Evolutionary conservation across 306 rosid genomes (phyloP), one percentile per base, ranked within the genome.

Genomic region (Begonia loranthoides): DNA sequence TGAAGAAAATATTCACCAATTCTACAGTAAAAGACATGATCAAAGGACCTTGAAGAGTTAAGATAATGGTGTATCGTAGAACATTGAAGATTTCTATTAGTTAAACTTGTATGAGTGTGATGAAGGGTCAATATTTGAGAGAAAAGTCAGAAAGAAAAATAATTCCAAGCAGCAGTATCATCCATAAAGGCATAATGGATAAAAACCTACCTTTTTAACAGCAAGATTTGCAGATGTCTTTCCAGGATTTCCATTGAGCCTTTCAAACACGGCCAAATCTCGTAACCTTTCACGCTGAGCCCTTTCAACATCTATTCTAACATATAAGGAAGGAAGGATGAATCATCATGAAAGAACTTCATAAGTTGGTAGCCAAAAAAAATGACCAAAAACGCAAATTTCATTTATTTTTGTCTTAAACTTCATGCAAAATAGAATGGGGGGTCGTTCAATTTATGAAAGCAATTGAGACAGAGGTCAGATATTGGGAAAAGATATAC

Each of bases 211-310:
- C 83, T 90, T 90, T 76, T 90, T 90, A 36, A 82, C 92, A 0
- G 95, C 97, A 41, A 85, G 75, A 60, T 19, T 69, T 9, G 87
- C 69, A 41, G 94, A 85, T 12, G 97, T 75, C 56, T 69, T 76
- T 60, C 80, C 9, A 50, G 79, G 85, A 61, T 79, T 74, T 41
- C 86, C 83, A 54, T 80, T 22, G 10, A 82, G 58, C 87, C 95
- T 82, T 79, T 90, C 95, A 63, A 90, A 90, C 59, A 78, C 68
- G 17, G 97, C 92, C 72, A 90, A 82, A 72, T 90, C 97, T 13
- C 79, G 73, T 38, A 85, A 64, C 57, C 73, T 70, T 77, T 85
- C 95, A 0, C 95, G 90, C 63, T 78, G 94, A 11, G 67, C 52
- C 68, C 95, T 85, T 73, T 90, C 97, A 66, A 67, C 73, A 62